These are phyloP conservation scores for Metarhizium album DNA, from an alignment of 2,329 filamentous ascomycete genomes.

Conservation along the genomic window DNA sequence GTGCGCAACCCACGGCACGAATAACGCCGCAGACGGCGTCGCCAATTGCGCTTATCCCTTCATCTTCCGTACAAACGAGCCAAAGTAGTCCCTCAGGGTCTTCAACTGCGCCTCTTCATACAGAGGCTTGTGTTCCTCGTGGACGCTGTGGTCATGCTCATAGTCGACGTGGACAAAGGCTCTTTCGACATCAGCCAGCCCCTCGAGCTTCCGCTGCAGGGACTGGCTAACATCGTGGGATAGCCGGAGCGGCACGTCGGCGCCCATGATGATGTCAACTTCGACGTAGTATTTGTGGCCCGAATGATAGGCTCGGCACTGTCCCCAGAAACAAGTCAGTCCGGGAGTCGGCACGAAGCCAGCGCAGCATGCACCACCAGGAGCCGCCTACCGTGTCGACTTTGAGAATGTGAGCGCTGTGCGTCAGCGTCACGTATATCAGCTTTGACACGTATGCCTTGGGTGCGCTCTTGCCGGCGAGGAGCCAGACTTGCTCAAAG, in stretches of 20 bases:
- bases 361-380: too few relatives aligned
- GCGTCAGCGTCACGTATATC: constrained; percentile 44
- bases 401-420: constrained; percentile 42
- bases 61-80: background rate
- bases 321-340: constrained; percentile 1
- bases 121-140: constrained; percentile 32
- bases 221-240: constrained; percentile 51
- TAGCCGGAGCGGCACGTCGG: constrained; percentile 39
- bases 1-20: too few relatives aligned
- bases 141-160: constrained; percentile 28
- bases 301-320: constrained; percentile 44
- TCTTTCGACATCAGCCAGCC: constrained; percentile 28
- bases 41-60: background rate
- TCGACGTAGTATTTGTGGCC: constrained; percentile 53
- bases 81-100: constrained; percentile 24
- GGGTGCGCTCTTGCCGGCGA: constrained; percentile 51
- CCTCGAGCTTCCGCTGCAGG: constrained; percentile 49
- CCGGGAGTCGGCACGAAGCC: too few relatives aligned
- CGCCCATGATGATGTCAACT: constrained; percentile 51
- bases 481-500: constrained; percentile 49
- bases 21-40: too few relatives aligned
- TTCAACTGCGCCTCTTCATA: constrained; percentile 21
- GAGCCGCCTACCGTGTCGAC: constrained; percentile 37
- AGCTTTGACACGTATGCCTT: constrained; percentile 44
- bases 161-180: constrained; percentile 37